Conservation (phyloP, 306 rosid genomes). For the Carpinus fangiana region DNA sequence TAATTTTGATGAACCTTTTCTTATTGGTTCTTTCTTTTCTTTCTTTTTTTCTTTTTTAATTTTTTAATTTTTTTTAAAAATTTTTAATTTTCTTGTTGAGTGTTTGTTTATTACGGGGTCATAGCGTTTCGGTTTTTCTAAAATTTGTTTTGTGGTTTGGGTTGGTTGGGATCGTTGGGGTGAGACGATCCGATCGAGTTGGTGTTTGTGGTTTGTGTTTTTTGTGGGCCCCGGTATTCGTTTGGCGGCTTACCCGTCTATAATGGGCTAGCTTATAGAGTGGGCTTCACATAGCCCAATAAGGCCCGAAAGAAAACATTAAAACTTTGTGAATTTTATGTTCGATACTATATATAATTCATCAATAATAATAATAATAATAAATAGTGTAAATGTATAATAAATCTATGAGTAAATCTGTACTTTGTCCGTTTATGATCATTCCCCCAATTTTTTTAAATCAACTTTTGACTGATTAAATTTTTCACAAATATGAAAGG, state of each 20-base stretch:
- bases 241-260: constrained; percentile 1
- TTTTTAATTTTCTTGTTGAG: not conserved
- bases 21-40: constrained; percentile 18
- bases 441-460: too few species aligned
- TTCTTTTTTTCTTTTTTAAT: not conserved
- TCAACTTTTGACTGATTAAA: too few species aligned
- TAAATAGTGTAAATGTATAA: too few species aligned
- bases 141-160: constrained; percentile 31
- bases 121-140: constrained; percentile 27
- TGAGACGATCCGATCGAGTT: constrained; percentile 40
- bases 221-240: constrained; percentile 36
- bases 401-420: too few species aligned
- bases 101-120: not conserved
- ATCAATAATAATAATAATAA: too few species aligned
- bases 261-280: not conserved
- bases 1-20: constrained; percentile 43
- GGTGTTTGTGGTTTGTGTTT: constrained; percentile 46
- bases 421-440: too few species aligned
- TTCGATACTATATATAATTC: too few species aligned
- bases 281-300: not conserved
- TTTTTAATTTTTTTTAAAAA: constrained; percentile 13
- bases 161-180: constrained; percentile 38
- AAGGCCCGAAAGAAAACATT: too few species aligned
- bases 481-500: too few species aligned
- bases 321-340: too few species aligned